Evolutionary conservation across 768 basidiomycete genomes (phyloP).

Genomic region (Rhizopogon sp.): DNA sequence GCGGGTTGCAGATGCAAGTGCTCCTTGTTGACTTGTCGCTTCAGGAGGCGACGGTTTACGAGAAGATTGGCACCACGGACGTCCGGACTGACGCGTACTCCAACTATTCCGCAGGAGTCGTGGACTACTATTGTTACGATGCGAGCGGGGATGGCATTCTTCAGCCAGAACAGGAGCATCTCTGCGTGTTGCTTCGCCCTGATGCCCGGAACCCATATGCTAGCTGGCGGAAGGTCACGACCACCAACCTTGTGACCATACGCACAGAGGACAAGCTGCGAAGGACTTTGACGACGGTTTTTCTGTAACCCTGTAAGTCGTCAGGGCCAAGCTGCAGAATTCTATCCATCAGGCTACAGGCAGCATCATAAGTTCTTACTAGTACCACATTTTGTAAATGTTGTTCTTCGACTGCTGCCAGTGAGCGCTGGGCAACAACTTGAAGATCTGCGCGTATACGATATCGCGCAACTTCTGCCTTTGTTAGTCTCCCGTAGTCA

Average conservation of each 20-base stretch:
- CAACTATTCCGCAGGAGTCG: conserved; percentile 21
- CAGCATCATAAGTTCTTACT: no score
- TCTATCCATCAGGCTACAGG: no score
- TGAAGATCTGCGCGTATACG: no score
- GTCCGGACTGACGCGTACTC: conserved; percentile 10
- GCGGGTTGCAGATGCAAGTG: conserved; percentile 23
- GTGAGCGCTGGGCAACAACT: no score
- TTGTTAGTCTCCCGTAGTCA: no score
- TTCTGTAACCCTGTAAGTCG: conserved; percentile 12
- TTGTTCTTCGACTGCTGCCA: no score
- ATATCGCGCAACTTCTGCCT: no score
- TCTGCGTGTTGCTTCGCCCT: conserved; percentile 22
- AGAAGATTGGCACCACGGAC: conserved; percentile 4
- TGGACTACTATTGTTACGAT: conserved; percentile 29
- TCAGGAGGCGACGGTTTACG: conserved; percentile 10
- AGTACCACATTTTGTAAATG: no score
- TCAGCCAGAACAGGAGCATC: conserved; percentile 19
- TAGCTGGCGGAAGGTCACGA: conserved; percentile 21
- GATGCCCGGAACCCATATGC: conserved; percentile 26
- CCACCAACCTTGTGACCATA: conserved; percentile 23
- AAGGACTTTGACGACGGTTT: conserved; percentile 11
- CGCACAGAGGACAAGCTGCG: conserved; percentile 14
- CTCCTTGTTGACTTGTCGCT: conserved; percentile 19
- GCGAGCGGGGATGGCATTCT: conserved; percentile 18
- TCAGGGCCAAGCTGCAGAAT: no score